phyloP scores from a whole-genome alignment of 345 rosid genomes.

The Euphorbia lathyris region DNA sequence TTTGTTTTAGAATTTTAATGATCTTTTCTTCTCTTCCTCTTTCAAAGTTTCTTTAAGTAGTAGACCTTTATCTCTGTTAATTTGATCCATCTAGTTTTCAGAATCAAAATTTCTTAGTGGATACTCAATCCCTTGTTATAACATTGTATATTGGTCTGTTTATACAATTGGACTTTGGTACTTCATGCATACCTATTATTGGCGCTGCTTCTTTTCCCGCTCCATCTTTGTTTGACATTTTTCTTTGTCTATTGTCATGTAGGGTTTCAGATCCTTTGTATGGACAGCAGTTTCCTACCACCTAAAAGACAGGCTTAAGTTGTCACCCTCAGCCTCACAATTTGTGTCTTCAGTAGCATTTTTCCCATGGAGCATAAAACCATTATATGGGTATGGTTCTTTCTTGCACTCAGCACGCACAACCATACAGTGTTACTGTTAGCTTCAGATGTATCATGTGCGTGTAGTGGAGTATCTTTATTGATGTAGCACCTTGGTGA shows the following conservation, averaged over 20 bases:
- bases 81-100: neutral
- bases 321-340: conserved; percentile 97
- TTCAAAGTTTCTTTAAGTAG: neutral
- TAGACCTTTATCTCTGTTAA: neutral
- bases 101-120: neutral
- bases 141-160: neutral
- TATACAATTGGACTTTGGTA: neutral
- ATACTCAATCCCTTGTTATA: neutral
- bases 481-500: neutral
- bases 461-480: neutral
- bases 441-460: neutral
- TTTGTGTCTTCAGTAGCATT: conserved; percentile 75
- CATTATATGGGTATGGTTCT: conserved; percentile 73
- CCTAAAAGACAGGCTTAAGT: conserved; percentile 76
- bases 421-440: neutral
- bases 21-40: neutral
- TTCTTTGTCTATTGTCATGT: conserved; percentile 5
- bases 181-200: neutral
- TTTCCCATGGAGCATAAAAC: conserved; percentile 97
- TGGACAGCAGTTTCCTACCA: conserved; percentile 99
- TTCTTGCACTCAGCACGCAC: neutral
- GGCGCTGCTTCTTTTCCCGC: neutral
- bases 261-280: conserved; percentile 98
- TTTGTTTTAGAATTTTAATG: neutral
- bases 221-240: neutral